Evolutionary conservation across 2,329 filamentous ascomycete genomes (phyloP).

Genomic region (Trichoderma afroharzianum): DNA sequence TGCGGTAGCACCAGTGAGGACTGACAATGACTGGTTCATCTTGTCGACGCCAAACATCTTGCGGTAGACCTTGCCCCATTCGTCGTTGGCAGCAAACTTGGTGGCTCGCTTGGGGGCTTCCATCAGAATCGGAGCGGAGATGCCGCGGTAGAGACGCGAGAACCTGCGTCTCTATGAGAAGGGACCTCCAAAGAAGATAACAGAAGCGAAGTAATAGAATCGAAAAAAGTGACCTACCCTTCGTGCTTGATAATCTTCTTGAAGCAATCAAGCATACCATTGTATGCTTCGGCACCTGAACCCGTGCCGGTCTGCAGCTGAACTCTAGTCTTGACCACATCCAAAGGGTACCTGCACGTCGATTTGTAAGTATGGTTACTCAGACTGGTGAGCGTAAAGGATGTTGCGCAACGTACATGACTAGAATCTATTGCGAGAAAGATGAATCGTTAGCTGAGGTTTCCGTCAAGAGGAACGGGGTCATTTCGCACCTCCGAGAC

Average conservation of each 20-base stretch:
- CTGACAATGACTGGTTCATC: conserved; percentile 87
- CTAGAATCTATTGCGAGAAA: conserved; percentile 65
- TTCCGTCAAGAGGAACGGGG: neutral
- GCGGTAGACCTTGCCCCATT: conserved; percentile 94
- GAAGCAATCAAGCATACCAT: conserved; percentile 97
- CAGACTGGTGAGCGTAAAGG: neutral
- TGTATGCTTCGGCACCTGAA: conserved; percentile 79
- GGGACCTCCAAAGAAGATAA: neutral
- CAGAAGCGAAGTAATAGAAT: conserved; percentile 5
- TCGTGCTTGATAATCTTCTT: conserved; percentile 94
- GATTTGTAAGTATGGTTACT: conserved; percentile 20
- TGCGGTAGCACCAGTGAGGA: conserved; percentile 89
- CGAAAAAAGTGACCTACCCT: conserved; percentile 61
- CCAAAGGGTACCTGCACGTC: conserved; percentile 81
- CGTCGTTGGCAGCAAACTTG: conserved; percentile 98
- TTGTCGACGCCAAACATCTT: conserved; percentile 77
- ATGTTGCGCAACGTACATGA: conserved; percentile 60
- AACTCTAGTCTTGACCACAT: conserved; percentile 97
- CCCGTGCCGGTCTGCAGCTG: conserved; percentile 78
- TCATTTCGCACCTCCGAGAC: conserved; percentile 75
- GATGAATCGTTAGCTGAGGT: neutral
- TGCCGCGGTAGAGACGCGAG: conserved; percentile 91
- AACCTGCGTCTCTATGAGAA: conserved; percentile 50
- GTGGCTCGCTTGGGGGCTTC: conserved; percentile 90
- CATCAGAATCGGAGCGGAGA: conserved; percentile 94